Evolutionary conservation across 345 rosid species (phyloP).

Genomic region (Erysimum cheiranthoides): DNA sequence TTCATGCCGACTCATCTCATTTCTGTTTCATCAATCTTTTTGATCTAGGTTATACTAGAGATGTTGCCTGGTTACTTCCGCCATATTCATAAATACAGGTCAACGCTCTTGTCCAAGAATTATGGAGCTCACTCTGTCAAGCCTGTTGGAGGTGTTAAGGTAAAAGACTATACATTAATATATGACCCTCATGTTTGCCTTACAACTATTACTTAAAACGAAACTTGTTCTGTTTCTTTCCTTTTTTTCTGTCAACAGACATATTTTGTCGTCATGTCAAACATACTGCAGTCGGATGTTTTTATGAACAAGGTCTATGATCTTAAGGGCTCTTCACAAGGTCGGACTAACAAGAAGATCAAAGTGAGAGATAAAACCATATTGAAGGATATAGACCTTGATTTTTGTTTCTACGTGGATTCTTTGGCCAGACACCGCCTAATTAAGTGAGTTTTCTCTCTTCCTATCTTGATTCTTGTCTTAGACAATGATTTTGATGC

Average conservation of each 20-base stretch:
- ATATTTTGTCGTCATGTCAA: slow-evolving; percentile 60
- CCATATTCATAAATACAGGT: slow-evolving; percentile 49
- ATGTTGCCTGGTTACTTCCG: slow-evolving; percentile 57
- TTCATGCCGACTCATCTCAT: not conserved
- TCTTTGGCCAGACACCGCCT: slow-evolving; percentile 52
- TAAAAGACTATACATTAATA: slow-evolving; percentile 5
- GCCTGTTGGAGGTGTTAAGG: slow-evolving; percentile 63
- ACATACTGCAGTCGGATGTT: slow-evolving; percentile 47
- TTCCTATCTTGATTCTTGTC: slow-evolving; percentile 30
- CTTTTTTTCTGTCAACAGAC: slow-evolving; percentile 46
- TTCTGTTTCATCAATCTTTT: not conserved
- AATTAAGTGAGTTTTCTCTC: slow-evolving; percentile 47
- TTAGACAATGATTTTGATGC: not conserved
- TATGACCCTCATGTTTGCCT: not conserved
- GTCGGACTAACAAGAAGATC: slow-evolving; percentile 48
- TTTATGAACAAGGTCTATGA: slow-evolving; percentile 53
- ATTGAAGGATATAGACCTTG: slow-evolving; percentile 57
- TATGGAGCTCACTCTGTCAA: slow-evolving; percentile 62
- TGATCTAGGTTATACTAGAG: slow-evolving; percentile 49
- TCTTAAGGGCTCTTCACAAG: slow-evolving; percentile 66
- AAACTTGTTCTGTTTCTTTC: not conserved
- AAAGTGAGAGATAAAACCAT: slow-evolving; percentile 53
- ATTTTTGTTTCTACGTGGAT: slow-evolving; percentile 58
- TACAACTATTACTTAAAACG: not conserved
- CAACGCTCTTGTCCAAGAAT: slow-evolving; percentile 48